Percentiles rank a stretch among this genome's conserved stretches.
Evolutionary conservation across 2,329 filamentous ascomycete species (phyloP).

Genomic region (Penicillium sp.): DNA sequence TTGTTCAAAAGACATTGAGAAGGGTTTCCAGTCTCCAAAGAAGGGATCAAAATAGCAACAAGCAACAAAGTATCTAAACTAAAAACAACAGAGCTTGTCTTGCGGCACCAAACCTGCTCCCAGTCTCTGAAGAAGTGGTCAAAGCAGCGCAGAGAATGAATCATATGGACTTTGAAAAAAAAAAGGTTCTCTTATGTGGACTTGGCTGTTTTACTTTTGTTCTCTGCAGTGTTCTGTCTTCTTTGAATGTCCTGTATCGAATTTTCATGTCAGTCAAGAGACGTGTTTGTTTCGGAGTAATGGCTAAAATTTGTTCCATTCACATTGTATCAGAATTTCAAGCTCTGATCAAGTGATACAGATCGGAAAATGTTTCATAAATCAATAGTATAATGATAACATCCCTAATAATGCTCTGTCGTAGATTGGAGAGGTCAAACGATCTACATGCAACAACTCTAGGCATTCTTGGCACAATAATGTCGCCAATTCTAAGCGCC

Average conservation of each 20-base stretch:
- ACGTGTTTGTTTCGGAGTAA: background rate
- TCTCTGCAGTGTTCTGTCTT: background rate
- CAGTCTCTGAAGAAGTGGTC: no score
- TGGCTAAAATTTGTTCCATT: background rate
- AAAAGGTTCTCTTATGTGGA: no score
- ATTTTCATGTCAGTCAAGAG: background rate
- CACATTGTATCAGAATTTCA: background rate
- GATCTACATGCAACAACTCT: slow-evolving; percentile 1
- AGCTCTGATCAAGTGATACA: no score
- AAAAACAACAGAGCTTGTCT: no score
- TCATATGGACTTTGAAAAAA: no score
- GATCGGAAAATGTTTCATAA: background rate
- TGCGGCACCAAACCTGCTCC: no score
- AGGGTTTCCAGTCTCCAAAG: no score
- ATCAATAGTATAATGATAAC: background rate
- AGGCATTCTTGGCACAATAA: slow-evolving; percentile 12
- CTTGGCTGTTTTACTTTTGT: background rate
- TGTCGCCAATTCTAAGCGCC: background rate
- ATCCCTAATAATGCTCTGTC: no score
- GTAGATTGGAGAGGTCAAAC: background rate
- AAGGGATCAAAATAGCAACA: no score
- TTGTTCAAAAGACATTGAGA: no score
- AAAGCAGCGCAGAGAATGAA: no score
- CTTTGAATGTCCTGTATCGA: background rate
- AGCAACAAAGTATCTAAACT: no score